Percentiles rank a stretch among this genome's conserved stretches.
phyloP scores from a whole-genome alignment of 495 filamentous ascomycete species.

The Xanthoparmelia taractica region DNA sequence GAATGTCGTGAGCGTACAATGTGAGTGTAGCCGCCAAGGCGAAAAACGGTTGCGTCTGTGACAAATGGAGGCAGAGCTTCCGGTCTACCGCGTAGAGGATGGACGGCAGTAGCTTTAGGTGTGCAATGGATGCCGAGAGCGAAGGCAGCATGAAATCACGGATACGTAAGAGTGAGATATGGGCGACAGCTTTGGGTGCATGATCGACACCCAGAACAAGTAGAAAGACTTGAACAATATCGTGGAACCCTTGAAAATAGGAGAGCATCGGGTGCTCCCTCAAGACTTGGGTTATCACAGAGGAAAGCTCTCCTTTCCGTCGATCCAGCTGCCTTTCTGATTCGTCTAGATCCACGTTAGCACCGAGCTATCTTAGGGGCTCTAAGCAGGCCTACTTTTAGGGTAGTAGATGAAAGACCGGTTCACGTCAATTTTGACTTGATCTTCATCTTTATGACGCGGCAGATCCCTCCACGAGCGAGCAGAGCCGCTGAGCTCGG shows the following conservation, averaged over 20 bases:
- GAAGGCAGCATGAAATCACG: slow-evolving; percentile 96
- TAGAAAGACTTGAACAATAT: slow-evolving; percentile 94
- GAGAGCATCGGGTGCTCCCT: slow-evolving; percentile 75
- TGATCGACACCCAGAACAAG: slow-evolving; percentile 62
- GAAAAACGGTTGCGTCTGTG: slow-evolving; percentile 77
- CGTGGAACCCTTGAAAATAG: slow-evolving; percentile 98
- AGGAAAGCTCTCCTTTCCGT: slow-evolving; percentile 64
- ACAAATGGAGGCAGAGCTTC: slow-evolving; percentile 61
- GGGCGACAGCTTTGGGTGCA: slow-evolving; percentile 54
- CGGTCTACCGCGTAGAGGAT: slow-evolving; percentile 65
- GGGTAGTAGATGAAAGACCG: slow-evolving; percentile 98
- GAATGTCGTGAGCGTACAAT: slow-evolving; percentile 91
- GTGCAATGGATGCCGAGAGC: slow-evolving; percentile 68
- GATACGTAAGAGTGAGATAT: slow-evolving; percentile 79
- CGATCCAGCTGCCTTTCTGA: slow-evolving; percentile 51
- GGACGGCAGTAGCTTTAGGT: slow-evolving; percentile 75
- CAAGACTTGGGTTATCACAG: slow-evolving; percentile 67
- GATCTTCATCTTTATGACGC: slow-evolving; percentile 72
- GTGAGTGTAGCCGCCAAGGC: slow-evolving; percentile 85
- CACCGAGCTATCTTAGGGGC: slow-evolving; percentile 22
- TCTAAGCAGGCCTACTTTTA: slow-evolving; percentile 44
- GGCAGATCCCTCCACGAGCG: slow-evolving; percentile 50
- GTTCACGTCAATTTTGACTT: slow-evolving; percentile 86
- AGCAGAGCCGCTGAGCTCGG: slow-evolving; percentile 22
- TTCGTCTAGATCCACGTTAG: slow-evolving; percentile 23